Percentiles rank a stretch among this genome's conserved stretches.
These are phyloP conservation scores for Phytopythium boreale DNA, from an alignment of 352 stramenopile genomes.

Conservation along the genomic window DNA sequence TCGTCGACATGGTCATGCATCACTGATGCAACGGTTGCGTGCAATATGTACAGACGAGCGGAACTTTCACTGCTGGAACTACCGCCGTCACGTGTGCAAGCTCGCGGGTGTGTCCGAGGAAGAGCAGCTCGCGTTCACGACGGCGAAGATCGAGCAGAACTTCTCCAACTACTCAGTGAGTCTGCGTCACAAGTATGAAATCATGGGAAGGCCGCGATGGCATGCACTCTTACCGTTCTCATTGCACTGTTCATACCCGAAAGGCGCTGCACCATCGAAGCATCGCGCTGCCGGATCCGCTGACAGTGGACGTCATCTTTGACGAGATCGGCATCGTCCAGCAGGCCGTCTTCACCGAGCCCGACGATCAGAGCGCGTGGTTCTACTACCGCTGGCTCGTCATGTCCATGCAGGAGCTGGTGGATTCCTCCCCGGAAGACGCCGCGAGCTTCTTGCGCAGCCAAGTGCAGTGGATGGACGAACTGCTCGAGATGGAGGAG, in stretches of 20 bases:
- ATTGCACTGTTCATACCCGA: background rate
- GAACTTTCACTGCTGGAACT: conserved; percentile 99
- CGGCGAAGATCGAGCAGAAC: conserved; percentile 96
- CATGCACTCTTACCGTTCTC: background rate
- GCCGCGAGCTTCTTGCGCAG: conserved; percentile 55
- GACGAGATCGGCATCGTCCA: conserved; percentile 87
- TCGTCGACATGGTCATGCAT: background rate
- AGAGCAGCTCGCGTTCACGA: conserved; percentile 93
- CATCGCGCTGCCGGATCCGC: conserved; percentile 43
- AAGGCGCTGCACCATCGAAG: conserved; percentile 67
- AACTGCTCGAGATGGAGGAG: conserved; percentile 80
- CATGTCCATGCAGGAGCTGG: conserved; percentile 60
- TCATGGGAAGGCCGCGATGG: background rate
- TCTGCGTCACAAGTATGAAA: background rate
- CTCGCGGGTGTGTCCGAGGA: conserved; percentile 44
- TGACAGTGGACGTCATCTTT: conserved; percentile 48
- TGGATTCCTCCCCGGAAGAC: conserved; percentile 38
- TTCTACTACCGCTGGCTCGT: conserved; percentile 97
- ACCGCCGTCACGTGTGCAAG: conserved; percentile 80
- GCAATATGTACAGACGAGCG: conserved; percentile 91
- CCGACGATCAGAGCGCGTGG: conserved; percentile 98
- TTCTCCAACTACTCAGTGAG: conserved; percentile 98
- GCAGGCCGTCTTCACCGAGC: conserved; percentile 98
- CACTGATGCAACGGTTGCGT: conserved; percentile 36
- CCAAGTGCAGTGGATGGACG: conserved; percentile 75